Conservation (phyloP, 139 green algal species). For the Coelastrella sp. region DNA sequence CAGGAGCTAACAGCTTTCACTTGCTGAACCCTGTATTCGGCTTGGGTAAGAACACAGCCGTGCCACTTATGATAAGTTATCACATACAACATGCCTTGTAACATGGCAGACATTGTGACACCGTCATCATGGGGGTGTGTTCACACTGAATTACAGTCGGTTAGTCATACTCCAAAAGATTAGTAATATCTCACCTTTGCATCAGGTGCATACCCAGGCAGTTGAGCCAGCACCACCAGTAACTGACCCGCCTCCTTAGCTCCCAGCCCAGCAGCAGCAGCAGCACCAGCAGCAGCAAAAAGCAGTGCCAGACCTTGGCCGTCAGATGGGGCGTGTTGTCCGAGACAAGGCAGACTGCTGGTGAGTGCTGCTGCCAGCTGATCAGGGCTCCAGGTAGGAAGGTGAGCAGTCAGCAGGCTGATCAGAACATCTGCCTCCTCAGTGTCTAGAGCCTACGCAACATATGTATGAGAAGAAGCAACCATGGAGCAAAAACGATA, state of each 20-base stretch:
- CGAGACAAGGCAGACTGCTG: constrained; percentile 2
- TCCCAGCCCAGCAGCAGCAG: not conserved
- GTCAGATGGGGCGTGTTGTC: not conserved
- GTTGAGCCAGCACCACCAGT: constrained; percentile 20
- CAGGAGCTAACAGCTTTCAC: too few relatives aligned
- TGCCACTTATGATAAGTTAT: too few relatives aligned
- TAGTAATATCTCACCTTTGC: not conserved
- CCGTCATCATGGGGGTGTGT: not conserved
- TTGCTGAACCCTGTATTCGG: too few relatives aligned
- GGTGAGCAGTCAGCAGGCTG: not conserved
- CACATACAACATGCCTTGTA: too few relatives aligned
- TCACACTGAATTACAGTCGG: too few relatives aligned
- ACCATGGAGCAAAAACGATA: too few relatives aligned
- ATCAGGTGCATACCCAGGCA: constrained; percentile 31
- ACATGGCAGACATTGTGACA: too few relatives aligned
- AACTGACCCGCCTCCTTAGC: not conserved
- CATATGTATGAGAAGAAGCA: too few relatives aligned
- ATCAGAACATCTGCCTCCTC: constrained; percentile 38
- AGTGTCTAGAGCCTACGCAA: not conserved
- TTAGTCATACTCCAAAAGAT: not conserved
- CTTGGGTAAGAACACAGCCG: too few relatives aligned
- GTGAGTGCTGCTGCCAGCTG: constrained; percentile 3
- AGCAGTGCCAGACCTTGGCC: constrained; percentile 8
- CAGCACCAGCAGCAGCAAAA: constrained; percentile 33
- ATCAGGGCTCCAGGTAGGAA: not conserved